phyloP scores from a whole-genome alignment of 228 moss, liverwort and hornwort species.

The Sphagnum fallax region DNA sequence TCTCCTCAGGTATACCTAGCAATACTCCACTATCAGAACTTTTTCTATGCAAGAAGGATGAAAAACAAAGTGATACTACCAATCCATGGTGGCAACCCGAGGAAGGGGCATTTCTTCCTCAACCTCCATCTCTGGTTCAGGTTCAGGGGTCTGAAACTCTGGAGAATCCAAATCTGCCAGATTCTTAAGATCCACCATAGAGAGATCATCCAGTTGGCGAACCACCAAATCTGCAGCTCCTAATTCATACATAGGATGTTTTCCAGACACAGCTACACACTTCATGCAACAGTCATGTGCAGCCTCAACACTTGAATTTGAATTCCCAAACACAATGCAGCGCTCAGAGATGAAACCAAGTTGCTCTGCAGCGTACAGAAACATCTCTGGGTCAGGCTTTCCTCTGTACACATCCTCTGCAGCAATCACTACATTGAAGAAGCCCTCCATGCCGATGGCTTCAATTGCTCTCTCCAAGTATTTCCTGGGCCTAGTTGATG shows the following conservation, averaged over 20 bases:
- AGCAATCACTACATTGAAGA: constrained; percentile 68
- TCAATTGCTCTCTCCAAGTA: constrained; percentile 89
- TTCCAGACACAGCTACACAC: constrained; percentile 91
- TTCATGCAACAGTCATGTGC: constrained; percentile 95
- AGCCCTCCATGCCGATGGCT: constrained; percentile 95
- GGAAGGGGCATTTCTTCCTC: constrained; percentile 55
- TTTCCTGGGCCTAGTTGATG: constrained; percentile 74
- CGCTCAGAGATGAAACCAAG: constrained; percentile 80
- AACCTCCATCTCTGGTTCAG: constrained; percentile 65
- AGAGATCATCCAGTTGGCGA: constrained; percentile 71
- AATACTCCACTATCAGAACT: not conserved
- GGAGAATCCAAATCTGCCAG: constrained; percentile 87
- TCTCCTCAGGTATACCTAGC: not conserved
- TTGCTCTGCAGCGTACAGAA: constrained; percentile 73
- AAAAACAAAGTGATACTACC: not conserved
- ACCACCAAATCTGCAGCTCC: constrained; percentile 91
- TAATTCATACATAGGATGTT: constrained; percentile 80
- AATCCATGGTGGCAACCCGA: constrained; percentile 48
- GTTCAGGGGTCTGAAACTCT: constrained; percentile 70
- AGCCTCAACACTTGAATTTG: constrained; percentile 83
- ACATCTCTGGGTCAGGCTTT: constrained; percentile 98
- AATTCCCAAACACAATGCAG: constrained; percentile 93
- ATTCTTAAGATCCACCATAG: constrained; percentile 86
- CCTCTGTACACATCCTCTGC: constrained; percentile 89
- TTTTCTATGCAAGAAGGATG: not conserved